Evolutionary conservation across 352 stramenopile species (phyloP).

Genomic region (Thraustochytrium striatum): DNA sequence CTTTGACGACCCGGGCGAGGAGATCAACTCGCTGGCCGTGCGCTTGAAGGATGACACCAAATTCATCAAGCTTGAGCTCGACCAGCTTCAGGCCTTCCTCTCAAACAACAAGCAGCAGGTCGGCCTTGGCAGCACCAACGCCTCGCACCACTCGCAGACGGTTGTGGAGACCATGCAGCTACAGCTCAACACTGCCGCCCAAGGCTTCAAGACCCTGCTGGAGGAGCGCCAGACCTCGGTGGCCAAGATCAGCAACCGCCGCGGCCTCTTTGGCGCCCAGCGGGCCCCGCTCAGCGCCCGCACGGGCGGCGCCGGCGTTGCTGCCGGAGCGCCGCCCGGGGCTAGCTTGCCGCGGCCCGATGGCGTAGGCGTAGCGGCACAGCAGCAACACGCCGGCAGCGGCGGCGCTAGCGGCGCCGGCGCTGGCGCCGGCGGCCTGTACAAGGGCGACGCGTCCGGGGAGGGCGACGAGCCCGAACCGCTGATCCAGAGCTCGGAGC

Average conservation of each 20-base stretch:
- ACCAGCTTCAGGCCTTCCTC: conserved; percentile 32
- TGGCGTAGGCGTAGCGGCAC: not conserved
- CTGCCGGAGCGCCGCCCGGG: not conserved
- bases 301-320: not conserved
- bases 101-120: conserved; percentile 16
- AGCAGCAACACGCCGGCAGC: not conserved
- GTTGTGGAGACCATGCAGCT: conserved; percentile 45
- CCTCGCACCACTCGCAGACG: conserved; percentile 8
- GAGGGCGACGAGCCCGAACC: not conserved
- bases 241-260: conserved; percentile 5
- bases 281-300: conserved; percentile 14
- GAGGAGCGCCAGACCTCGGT: conserved; percentile 30
- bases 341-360: not conserved
- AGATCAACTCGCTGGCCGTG: conserved; percentile 30
- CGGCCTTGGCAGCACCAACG: conserved; percentile 28
- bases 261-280: conserved; percentile 23
- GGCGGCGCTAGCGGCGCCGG: not conserved
- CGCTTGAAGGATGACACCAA: conserved; percentile 38
- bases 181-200: conserved; percentile 1
- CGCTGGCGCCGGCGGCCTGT: not conserved
- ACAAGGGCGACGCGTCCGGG: not conserved
- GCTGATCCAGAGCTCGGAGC: conserved; percentile 1
- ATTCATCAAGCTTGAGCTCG: conserved; percentile 39
- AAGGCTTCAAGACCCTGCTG: conserved; percentile 29
- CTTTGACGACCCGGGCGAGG: conserved; percentile 37